Conservation (phyloP, 352 stramenopile species). For the Phytophthora lateralis region DNA sequence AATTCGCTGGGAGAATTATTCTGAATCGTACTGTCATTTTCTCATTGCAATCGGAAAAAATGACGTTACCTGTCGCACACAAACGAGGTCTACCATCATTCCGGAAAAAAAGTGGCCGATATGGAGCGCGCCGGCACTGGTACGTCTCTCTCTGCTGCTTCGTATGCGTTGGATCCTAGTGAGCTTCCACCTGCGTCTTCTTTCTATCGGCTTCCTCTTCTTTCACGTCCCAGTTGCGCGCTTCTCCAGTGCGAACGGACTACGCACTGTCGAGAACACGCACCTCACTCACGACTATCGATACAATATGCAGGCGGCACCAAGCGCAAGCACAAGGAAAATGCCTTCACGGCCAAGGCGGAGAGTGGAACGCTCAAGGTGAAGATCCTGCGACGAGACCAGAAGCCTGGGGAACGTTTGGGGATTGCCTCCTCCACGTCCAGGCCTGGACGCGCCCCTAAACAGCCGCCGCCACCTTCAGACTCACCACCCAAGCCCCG, state of each 20-base stretch:
- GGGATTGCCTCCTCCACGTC: conserved; percentile 1
- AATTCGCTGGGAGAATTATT: no score
- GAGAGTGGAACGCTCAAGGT: conserved; percentile 78
- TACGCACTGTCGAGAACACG: background rate
- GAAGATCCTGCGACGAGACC: conserved; percentile 77
- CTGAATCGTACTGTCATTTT: no score
- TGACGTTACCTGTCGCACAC: background rate
- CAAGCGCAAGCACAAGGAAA: conserved; percentile 82
- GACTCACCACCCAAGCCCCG: conserved; percentile 72
- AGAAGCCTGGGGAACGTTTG: conserved; percentile 6
- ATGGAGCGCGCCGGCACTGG: conserved; percentile 18
- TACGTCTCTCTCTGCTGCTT: conserved; percentile 10
- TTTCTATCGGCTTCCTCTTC: background rate
- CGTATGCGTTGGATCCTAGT: background rate
- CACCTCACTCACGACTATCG: background rate
- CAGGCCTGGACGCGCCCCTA: conserved; percentile 10
- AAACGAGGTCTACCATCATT: background rate
- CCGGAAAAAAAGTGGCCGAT: conserved; percentile 5
- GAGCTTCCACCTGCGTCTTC: background rate
- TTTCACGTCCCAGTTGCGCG: conserved; percentile 4
- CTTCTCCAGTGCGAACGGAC: conserved; percentile 2
- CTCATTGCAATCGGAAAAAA: background rate
- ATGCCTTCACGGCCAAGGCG: conserved; percentile 73
- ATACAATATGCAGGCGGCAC: conserved; percentile 33
- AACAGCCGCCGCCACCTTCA: conserved; percentile 9